Base-by-base conservation (phyloP, 1,284 basidiomycete species). In the Irpex sp. region DNA sequence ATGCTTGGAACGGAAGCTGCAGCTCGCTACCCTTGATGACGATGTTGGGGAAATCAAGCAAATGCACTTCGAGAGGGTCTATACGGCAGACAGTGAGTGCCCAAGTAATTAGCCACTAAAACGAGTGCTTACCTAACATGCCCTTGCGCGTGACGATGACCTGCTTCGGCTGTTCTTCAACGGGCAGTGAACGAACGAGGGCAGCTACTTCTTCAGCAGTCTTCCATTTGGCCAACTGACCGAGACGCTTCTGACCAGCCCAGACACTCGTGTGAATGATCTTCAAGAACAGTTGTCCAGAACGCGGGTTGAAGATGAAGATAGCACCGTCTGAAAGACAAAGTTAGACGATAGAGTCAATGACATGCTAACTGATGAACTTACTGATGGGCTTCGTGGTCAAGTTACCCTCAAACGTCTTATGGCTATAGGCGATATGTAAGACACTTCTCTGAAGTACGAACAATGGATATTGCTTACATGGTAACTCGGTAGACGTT, bases 401-500 rank as follows among this genome's bases (percentile, higher is more conserved):
- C 85, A 98, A 85, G 77, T 99, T 99, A 73, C 96, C 97, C 80
- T 99, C 97, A 75, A 99, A 99, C 6, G 96, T 99, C 81, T 98
- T 98, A 82, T 99, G 97, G 72, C 84, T 86, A 64, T 45, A 65
- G 52, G 18, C 57, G 5, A 21, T 19, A 3, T 6, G 21, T 66
- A 60, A 60, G 59, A 37, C 58, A 37, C 10, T 60, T 35, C 59
- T 56, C 39, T 65, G 45, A 21, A n/a, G n/a, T 61, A 10, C 19
- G 37, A 56, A 18, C 5, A 23, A 39, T 1, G n/a, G n/a, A 45
- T 57, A 55, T 2, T n/a, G 73, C 82, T 64, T 72, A 86, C 84
- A 99, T 99, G 7, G 96, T 99, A 61, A 99, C 97, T 68, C 97
- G 94, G 78, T 99, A 99, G 28, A 99, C 97, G 69, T 99, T 98